These are phyloP conservation scores for Aspergillus transmontanensis DNA, from an alignment of 2,329 filamentous ascomycete species.

Conservation along the genomic window DNA sequence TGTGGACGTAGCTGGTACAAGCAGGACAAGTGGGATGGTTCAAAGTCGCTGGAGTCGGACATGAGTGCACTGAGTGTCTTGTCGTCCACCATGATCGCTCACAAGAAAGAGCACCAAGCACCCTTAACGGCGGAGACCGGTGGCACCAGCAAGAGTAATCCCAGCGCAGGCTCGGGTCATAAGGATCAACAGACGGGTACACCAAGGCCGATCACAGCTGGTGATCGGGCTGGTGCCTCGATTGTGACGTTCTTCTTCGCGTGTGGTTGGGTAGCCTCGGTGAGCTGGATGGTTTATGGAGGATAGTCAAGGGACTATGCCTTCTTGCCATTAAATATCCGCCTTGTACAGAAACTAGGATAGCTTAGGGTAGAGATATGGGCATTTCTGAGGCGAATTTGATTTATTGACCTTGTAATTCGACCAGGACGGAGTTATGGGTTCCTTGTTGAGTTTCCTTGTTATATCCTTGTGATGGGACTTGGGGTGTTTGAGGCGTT, in stretches of 20 bases:
- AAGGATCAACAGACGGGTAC: slow-evolving; percentile 11
- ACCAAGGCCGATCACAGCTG: slow-evolving; percentile 31
- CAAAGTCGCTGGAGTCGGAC: slow-evolving; percentile 42
- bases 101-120: slow-evolving; percentile 31
- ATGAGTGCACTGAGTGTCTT: slow-evolving; percentile 45
- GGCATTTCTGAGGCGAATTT: background rate
- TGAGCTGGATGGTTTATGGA: slow-evolving; percentile 36
- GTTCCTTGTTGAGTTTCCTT: too few species aligned
- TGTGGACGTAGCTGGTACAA: slow-evolving; percentile 53
- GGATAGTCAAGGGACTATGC: background rate
- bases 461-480: too few species aligned
- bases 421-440: too few species aligned
- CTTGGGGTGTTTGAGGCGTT: too few species aligned
- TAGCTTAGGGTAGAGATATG: background rate
- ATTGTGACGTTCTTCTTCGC: slow-evolving; percentile 37
- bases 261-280: slow-evolving; percentile 27
- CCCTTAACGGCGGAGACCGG: slow-evolving; percentile 54
- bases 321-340: background rate
- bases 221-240: slow-evolving; percentile 41
- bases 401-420: background rate
- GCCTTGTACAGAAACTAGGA: background rate
- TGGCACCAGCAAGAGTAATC: slow-evolving; percentile 58
- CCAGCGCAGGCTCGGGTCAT: slow-evolving; percentile 40
- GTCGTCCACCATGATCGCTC: slow-evolving; percentile 31
- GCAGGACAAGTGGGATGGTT: slow-evolving; percentile 36